Conservation (phyloP, 1,284 basidiomycete genomes). For the Cutaneotrichosporon sp. region DNA sequence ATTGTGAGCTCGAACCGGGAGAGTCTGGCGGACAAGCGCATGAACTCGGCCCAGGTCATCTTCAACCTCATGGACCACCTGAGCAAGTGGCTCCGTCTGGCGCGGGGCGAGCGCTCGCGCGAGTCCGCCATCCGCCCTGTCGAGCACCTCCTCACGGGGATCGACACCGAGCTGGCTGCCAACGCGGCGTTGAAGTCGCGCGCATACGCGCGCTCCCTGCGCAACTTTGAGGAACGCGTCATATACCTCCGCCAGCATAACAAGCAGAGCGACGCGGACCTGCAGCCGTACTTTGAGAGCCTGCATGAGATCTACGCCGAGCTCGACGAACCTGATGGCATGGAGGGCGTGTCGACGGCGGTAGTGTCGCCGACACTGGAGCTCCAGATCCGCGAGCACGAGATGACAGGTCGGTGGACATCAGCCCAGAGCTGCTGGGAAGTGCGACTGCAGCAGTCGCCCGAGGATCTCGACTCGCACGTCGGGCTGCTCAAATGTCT, state of each 20-base stretch:
- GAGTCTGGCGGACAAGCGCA: slow-evolving; percentile 67
- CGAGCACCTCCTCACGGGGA: slow-evolving; percentile 72
- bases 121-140: slow-evolving; percentile 49
- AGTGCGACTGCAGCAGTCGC: slow-evolving; percentile 84
- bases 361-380: slow-evolving; percentile 87
- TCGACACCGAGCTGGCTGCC: slow-evolving; percentile 85
- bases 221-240: slow-evolving; percentile 88
- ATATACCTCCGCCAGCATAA: slow-evolving; percentile 52
- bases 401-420: slow-evolving; percentile 96
- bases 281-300: slow-evolving; percentile 79
- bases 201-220: slow-evolving; percentile 86
- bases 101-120: slow-evolving; percentile 50
- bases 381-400: slow-evolving; percentile 96
- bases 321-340: slow-evolving; percentile 96
- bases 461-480: slow-evolving; percentile 83
- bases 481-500: slow-evolving; percentile 86
- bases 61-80: slow-evolving; percentile 95
- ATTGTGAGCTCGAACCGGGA: slow-evolving; percentile 64
- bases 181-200: slow-evolving; percentile 90
- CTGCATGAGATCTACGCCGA: slow-evolving; percentile 95
- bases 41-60: slow-evolving; percentile 85
- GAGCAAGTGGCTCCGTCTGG: slow-evolving; percentile 73
- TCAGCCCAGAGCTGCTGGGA: slow-evolving; percentile 99
- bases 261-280: slow-evolving; percentile 51
- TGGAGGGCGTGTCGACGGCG: slow-evolving; percentile 92